Evolutionary conservation across 306 rosid genomes (phyloP).

Genomic region (Casuarina glauca): DNA sequence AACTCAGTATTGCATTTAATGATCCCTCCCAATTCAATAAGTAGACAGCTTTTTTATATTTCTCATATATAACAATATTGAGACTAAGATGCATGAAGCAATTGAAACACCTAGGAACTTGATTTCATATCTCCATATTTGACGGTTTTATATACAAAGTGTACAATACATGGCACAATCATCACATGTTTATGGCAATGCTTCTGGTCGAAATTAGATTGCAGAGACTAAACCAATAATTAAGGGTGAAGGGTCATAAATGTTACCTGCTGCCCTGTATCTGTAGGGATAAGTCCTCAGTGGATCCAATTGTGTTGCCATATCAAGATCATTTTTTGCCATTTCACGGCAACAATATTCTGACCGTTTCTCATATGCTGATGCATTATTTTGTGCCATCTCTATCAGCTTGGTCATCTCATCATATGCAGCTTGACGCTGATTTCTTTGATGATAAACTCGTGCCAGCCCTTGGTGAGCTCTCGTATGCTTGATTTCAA

Average conservation of each 20-base stretch:
- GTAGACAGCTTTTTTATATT: not conserved
- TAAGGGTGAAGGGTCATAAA: not conserved
- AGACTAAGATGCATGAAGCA: not conserved
- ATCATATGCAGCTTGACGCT: conserved; percentile 66
- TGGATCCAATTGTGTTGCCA: conserved; percentile 69
- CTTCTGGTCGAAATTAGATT: conserved; percentile 10
- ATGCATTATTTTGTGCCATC: conserved; percentile 65
- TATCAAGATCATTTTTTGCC: conserved; percentile 71
- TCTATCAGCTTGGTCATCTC: conserved; percentile 86
- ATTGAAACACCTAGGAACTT: not conserved
- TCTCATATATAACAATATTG: not conserved
- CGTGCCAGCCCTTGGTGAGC: conserved; percentile 92
- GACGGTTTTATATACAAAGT: not conserved
- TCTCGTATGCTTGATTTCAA: conserved; percentile 83
- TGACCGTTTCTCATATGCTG: conserved; percentile 86
- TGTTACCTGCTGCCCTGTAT: conserved; percentile 87
- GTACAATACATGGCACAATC: not conserved
- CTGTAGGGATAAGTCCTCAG: conserved; percentile 80
- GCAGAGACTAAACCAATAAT: conserved; percentile 4
- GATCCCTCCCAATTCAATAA: not conserved
- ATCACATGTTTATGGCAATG: not conserved
- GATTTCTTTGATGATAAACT: conserved; percentile 64
- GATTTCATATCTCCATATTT: not conserved
- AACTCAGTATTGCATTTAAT: conserved; percentile 3
- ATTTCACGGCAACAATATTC: conserved; percentile 77